These are phyloP conservation scores for Cynanchum wilfordii DNA, from an alignment of 257 asterid genomes.

Conservation along the genomic window DNA sequence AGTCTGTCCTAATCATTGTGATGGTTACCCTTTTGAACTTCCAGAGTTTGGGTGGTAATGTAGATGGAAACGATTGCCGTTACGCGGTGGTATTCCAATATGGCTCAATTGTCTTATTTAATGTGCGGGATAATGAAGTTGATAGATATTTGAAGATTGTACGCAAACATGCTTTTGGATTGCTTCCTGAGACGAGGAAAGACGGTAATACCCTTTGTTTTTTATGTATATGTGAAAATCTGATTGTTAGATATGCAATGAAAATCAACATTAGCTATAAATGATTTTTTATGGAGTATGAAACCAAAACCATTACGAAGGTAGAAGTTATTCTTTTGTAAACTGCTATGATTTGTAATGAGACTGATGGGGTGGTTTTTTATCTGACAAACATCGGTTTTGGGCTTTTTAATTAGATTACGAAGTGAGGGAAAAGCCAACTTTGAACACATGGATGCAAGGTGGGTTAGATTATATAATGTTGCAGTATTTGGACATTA, in stretches of 20 bases:
- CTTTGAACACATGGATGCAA: conserved; percentile 84
- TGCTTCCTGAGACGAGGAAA: conserved; percentile 90
- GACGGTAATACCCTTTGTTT: conserved; percentile 54
- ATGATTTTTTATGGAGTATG: neutral
- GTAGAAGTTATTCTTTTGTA: neutral
- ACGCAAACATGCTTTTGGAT: conserved; percentile 71
- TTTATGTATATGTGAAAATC: neutral
- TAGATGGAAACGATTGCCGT: conserved; percentile 64
- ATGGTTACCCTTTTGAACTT: conserved; percentile 6
- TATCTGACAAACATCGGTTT: conserved; percentile 19
- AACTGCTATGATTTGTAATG: neutral
- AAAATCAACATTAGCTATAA: neutral
- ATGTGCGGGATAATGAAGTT: conserved; percentile 70
- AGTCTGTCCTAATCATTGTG: conserved; percentile 13
- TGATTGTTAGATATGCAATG: neutral
- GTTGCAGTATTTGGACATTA: conserved; percentile 70
- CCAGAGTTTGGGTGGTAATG: conserved; percentile 63
- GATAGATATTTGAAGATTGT: conserved; percentile 77
- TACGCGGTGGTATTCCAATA: conserved; percentile 92
- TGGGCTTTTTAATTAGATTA: conserved; percentile 51
- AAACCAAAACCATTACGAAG: neutral
- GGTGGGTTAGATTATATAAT: conserved; percentile 91
- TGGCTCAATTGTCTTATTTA: conserved; percentile 92
- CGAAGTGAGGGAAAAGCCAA: conserved; percentile 79
- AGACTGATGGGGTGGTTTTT: neutral